Percentiles rank a stretch among this genome's conserved stretches.
Evolutionary conservation across 106 monocot species (phyloP).

Genomic region (Cymbidium sinense): DNA sequence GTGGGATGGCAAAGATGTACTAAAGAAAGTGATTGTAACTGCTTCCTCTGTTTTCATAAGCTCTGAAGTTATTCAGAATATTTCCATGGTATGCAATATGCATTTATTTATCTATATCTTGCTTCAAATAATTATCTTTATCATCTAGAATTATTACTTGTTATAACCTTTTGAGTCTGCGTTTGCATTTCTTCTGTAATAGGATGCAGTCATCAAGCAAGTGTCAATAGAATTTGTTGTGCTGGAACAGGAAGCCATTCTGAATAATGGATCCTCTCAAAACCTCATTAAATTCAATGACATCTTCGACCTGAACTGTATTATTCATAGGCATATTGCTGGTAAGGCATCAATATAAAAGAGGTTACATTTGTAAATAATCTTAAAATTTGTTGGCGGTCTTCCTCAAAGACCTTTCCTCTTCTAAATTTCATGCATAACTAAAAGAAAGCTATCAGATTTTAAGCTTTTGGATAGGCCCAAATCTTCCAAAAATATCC

Average conservation of each 20-base stretch:
- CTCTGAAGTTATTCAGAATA: slow-evolving; percentile 41
- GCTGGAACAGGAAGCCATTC: slow-evolving; percentile 35
- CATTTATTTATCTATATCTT: neutral
- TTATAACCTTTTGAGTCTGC: slow-evolving; percentile 1
- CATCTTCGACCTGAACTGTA: slow-evolving; percentile 60
- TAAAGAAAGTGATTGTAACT: slow-evolving; percentile 72
- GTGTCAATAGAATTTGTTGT: slow-evolving; percentile 65
- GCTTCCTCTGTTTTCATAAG: slow-evolving; percentile 26
- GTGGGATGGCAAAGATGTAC: slow-evolving; percentile 49
- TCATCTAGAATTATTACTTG: neutral
- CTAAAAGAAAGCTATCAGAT: no score
- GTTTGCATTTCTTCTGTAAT: slow-evolving; percentile 2
- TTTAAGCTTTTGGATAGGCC: no score
- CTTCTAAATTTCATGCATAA: no score
- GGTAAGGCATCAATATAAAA: slow-evolving; percentile 30
- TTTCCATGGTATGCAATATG: slow-evolving; percentile 45
- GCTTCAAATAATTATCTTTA: neutral
- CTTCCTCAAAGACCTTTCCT: neutral
- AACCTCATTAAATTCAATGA: slow-evolving; percentile 23
- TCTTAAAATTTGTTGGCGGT: neutral
- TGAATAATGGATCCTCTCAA: slow-evolving; percentile 18
- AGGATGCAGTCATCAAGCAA: slow-evolving; percentile 74
- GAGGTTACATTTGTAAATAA: neutral
- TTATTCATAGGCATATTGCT: slow-evolving; percentile 42
- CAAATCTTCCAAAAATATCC: no score